Evolutionary conservation across 2,329 filamentous ascomycete genomes (phyloP), one percentile per base, ranked within the genome.

Genomic region (Beauveria pseudobassiana): DNA sequence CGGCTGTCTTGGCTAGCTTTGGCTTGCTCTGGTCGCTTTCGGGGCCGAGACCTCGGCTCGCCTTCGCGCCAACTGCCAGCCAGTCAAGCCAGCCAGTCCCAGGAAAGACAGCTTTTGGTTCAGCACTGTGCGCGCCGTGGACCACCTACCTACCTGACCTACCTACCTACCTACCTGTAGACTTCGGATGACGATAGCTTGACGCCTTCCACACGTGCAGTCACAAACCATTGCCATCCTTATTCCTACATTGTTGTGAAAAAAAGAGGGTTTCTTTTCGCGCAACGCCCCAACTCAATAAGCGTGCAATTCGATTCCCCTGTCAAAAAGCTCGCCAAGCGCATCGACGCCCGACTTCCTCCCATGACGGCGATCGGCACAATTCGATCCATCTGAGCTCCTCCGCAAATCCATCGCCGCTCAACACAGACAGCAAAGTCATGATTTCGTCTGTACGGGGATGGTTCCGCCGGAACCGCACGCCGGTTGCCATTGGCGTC

Each of bases 391-490:
- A 38, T 42, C 55, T 52, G 48, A 59, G 49, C 56, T 49, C 28
- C 20, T 40, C 56, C 24, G 56, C 45, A 56, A 51, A 54, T 8
- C 54, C 43, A 22, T 57, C 26, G 26, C 16, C 40, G 16, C 4
- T 42, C 30, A n/a, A 20, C 16, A 43, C 48, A 53, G n/a, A 38
- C 30, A 22, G 34, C 10, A 24, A 71, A 64, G 20, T 24, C 73
- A 88, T 88, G 85, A 78, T 87, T 70, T 78, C 81, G 65, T 87
- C 91, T 68, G 90, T 90, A 70, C 89, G 90, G 79, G 88, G 87
- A 80, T 99, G 95, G 93, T 82, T 98, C 73, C 87, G 87, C 77
- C 91, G 91, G 77, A 96, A 99, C 79, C 87, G 91, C 74, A 95
- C 89, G 71, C 90, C 89, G 70, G 84, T 99, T 73, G 90, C 92